These are phyloP conservation scores for Cytospora paraplurivora DNA, from an alignment of 2,329 filamentous ascomycete species.

Conservation along the genomic window DNA sequence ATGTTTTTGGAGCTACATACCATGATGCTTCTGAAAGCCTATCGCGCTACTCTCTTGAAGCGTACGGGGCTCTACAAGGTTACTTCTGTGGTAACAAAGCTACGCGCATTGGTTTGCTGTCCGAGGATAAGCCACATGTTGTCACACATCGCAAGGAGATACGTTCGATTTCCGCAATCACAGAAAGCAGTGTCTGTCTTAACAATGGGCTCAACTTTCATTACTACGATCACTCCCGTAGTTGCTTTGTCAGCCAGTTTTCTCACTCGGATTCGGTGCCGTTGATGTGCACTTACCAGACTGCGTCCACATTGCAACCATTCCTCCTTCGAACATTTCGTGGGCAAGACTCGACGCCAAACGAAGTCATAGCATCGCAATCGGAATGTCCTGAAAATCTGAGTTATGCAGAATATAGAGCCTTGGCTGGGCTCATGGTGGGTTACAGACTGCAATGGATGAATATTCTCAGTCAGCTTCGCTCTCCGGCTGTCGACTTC, in stretches of 20 bases:
- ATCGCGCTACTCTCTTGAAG: not conserved
- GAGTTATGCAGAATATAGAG: slow-evolving; percentile 55
- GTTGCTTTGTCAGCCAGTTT: slow-evolving; percentile 29
- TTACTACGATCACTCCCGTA: slow-evolving; percentile 40
- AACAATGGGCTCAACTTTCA: slow-evolving; percentile 47
- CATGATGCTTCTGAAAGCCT: not conserved
- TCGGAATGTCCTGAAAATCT: slow-evolving; percentile 50
- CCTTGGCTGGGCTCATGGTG: slow-evolving; percentile 50
- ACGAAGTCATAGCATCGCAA: slow-evolving; percentile 55
- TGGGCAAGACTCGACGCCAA: slow-evolving; percentile 39
- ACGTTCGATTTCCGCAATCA: slow-evolving; percentile 28
- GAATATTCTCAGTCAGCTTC: slow-evolving; percentile 57
- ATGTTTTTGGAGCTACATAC: slow-evolving; percentile 36
- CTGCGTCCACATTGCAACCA: slow-evolving; percentile 39
- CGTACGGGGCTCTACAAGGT: not conserved
- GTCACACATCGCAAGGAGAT: slow-evolving; percentile 39
- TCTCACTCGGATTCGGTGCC: slow-evolving; percentile 32
- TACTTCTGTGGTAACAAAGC: not conserved
- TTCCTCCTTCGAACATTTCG: slow-evolving; percentile 42
- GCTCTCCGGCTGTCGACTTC: slow-evolving; percentile 50
- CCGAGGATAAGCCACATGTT: slow-evolving; percentile 40
- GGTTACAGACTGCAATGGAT: slow-evolving; percentile 55
- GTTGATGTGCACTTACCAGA: slow-evolving; percentile 43
- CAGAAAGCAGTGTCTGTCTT: slow-evolving; percentile 45
- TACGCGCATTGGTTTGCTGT: slow-evolving; percentile 38